A percentile compares a stretch with the other conserved stretches of the same genome.
Evolutionary conservation across 2,329 filamentous ascomycete genomes (phyloP).

Genomic region (Bipolaris sorokiniana): DNA sequence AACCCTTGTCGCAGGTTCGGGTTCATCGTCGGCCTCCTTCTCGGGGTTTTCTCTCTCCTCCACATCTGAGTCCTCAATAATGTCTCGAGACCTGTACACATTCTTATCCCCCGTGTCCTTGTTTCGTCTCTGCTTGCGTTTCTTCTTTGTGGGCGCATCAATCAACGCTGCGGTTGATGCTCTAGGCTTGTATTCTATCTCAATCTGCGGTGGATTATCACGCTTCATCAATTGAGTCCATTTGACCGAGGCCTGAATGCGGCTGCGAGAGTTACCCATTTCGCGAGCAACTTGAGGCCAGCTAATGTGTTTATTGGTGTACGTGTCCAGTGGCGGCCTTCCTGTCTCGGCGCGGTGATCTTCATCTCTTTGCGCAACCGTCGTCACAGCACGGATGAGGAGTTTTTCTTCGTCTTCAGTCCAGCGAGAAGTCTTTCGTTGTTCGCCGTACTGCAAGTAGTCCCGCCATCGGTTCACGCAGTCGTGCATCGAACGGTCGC

Average conservation of each 20-base stretch:
- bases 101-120: neutral
- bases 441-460: slow-evolving; percentile 65
- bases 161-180: neutral
- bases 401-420: slow-evolving; percentile 63
- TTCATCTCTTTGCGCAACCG: slow-evolving; percentile 59
- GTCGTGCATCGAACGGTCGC: slow-evolving; percentile 70
- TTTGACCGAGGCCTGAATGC: slow-evolving; percentile 71
- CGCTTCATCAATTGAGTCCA: slow-evolving; percentile 57
- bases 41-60: neutral
- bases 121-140: neutral
- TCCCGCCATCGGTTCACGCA: slow-evolving; percentile 74
- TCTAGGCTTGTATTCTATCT: slow-evolving; percentile 22
- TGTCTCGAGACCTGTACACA: neutral
- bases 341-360: slow-evolving; percentile 25
- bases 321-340: slow-evolving; percentile 36
- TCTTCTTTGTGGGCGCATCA: neutral
- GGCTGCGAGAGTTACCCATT: slow-evolving; percentile 67
- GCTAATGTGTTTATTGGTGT: slow-evolving; percentile 64
- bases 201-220: slow-evolving; percentile 11
- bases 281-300: slow-evolving; percentile 69
- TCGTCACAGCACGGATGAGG: slow-evolving; percentile 60
- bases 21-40: neutral
- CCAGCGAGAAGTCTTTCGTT: slow-evolving; percentile 64
- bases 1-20: neutral
- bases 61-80: neutral